Conservation (phyloP, 352 stramenopile species). For the Phytopythium sindhum region DNA sequence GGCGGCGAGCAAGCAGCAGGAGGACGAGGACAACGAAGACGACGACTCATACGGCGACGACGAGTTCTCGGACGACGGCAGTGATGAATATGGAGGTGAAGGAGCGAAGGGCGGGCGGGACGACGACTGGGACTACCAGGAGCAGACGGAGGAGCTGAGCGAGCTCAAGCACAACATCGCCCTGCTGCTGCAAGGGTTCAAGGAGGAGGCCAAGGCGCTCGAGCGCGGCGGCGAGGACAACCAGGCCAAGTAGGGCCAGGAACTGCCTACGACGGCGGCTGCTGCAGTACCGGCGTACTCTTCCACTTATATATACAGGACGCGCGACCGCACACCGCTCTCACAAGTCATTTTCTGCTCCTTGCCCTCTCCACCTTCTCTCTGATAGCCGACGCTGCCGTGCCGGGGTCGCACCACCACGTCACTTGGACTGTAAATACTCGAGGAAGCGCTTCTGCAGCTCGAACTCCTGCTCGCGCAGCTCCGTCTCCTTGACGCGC, state of each 20-base stretch:
- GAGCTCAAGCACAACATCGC: slow-evolving; percentile 68
- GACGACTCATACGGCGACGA: slow-evolving; percentile 20
- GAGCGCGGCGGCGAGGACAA: slow-evolving; percentile 19
- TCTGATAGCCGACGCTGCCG: too few relatives aligned
- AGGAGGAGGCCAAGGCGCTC: slow-evolving; percentile 50
- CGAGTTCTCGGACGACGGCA: slow-evolving; percentile 11
- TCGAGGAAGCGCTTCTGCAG: slow-evolving; percentile 79
- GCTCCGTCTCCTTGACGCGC: slow-evolving; percentile 64
- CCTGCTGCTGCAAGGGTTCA: slow-evolving; percentile 53
- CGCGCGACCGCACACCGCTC: not conserved
- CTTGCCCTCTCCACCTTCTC: not conserved
- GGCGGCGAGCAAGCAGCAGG: slow-evolving; percentile 32
- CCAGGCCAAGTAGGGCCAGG: slow-evolving; percentile 12
- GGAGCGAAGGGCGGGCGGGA: slow-evolving; percentile 15
- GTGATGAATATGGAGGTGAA: slow-evolving; percentile 26
- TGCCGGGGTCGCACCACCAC: not conserved
- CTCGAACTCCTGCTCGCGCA: slow-evolving; percentile 79
- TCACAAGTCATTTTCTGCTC: not conserved
- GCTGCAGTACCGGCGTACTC: not conserved
- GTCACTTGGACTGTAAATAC: slow-evolving; percentile 79
- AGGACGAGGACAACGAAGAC: slow-evolving; percentile 22
- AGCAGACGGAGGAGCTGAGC: slow-evolving; percentile 54
- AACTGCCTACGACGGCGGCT: not conserved
- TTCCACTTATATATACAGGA: not conserved
- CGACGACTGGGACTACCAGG: slow-evolving; percentile 49